phyloP scores from a whole-genome alignment of 768 basidiomycete genomes.

The Suillus discolor region DNA sequence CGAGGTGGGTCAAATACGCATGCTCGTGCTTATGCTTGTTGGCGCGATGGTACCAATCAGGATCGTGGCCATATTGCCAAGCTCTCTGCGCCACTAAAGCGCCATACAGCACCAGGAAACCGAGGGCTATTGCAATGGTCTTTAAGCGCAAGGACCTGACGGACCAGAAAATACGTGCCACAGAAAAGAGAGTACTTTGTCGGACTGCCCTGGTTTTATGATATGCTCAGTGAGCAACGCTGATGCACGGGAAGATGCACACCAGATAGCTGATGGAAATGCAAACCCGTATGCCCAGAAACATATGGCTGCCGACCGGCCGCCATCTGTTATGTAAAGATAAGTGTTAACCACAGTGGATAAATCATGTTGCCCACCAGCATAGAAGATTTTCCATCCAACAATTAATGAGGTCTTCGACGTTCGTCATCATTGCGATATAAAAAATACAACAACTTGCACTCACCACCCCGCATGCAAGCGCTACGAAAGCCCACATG shows the following conservation, averaged over 20 bases:
- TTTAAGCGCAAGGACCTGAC: conserved; percentile 9
- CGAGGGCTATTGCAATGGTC: conserved; percentile 10
- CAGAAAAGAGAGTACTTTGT: conserved; percentile 22
- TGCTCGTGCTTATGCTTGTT: background rate
- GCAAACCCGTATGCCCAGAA: conserved; percentile 18
- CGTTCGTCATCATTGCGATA: background rate
- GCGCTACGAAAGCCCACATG: conserved; percentile 19
- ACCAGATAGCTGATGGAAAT: conserved; percentile 20
- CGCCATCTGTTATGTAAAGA: background rate
- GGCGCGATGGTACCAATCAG: background rate
- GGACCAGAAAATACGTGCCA: conserved; percentile 20
- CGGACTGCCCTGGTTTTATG: conserved; percentile 19
- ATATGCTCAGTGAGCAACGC: background rate
- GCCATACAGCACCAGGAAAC: conserved; percentile 16
- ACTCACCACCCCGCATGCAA: conserved; percentile 15
- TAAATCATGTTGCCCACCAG: conserved; percentile 7
- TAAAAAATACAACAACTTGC: background rate
- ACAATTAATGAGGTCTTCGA: background rate
- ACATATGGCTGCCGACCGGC: background rate
- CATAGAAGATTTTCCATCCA: conserved; percentile 10
- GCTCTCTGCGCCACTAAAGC: conserved; percentile 4
- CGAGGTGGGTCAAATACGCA: background rate
- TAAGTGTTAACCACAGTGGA: background rate
- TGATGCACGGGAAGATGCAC: background rate
- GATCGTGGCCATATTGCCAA: conserved; percentile 5